A percentile compares a stretch with the other conserved stretches of the same genome.
Evolutionary conservation across 31 red algal species (phyloP).

Genomic region (Asparagopsis taxiformis): DNA sequence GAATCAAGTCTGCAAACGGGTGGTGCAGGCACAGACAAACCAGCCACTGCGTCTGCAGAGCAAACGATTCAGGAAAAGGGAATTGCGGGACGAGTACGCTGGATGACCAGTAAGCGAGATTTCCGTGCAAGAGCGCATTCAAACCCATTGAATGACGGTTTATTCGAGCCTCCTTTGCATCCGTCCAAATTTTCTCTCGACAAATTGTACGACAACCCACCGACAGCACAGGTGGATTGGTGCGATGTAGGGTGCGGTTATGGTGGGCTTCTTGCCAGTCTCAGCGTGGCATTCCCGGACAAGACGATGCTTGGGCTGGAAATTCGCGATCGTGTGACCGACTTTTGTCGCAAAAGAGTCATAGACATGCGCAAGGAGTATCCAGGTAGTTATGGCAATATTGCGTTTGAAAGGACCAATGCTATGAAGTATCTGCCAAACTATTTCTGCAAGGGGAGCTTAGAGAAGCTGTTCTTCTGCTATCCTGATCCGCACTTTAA

Average conservation of each 20-base stretch:
- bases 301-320: conserved; percentile 90
- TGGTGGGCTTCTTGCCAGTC: conserved; percentile 80
- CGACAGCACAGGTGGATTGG: conserved; percentile 38
- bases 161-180: conserved; percentile 67
- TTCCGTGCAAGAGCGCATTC: conserved; percentile 94
- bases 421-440: conserved; percentile 92
- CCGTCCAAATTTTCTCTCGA: conserved; percentile 40
- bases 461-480: conserved; percentile 94
- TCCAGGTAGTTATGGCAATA: conserved; percentile 65
- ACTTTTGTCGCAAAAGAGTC: conserved; percentile 58
- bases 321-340: conserved; percentile 84
- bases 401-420: conserved; percentile 87
- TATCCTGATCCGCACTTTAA: conserved; percentile 99
- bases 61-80: background rate
- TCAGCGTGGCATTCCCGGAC: conserved; percentile 67
- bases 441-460: conserved; percentile 60
- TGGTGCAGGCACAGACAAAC: no score
- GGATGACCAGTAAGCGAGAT: conserved; percentile 76
- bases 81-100: conserved; percentile 25
- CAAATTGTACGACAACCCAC: conserved; percentile 39
- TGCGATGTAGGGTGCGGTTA: conserved; percentile 96
- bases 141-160: conserved; percentile 89
- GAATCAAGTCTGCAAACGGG: no score
- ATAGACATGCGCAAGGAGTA: conserved; percentile 61
- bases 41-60: background rate